These are phyloP conservation scores for Fusarium napiforme DNA, from an alignment of 2,329 filamentous ascomycete genomes.

Conservation along the genomic window DNA sequence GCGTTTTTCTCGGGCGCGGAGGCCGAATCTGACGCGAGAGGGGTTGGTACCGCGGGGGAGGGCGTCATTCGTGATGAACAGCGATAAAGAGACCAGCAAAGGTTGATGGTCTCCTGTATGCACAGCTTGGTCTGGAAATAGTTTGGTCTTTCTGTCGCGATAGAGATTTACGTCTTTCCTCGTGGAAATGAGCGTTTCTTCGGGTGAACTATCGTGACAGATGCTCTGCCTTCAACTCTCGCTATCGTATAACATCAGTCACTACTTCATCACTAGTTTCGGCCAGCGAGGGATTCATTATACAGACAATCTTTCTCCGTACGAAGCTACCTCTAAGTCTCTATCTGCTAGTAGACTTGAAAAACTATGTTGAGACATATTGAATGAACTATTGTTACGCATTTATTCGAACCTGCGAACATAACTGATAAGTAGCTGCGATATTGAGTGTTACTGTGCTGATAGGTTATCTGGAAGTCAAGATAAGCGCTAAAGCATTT, in stretches of 20 bases:
- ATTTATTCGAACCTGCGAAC: no score
- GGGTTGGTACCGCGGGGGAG: background rate
- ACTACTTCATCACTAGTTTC: background rate
- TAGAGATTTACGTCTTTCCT: background rate
- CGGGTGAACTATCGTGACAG: background rate
- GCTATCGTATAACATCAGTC: background rate
- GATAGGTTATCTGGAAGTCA: background rate
- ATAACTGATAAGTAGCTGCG: background rate
- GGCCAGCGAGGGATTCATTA: fast-evolving
- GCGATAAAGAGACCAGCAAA: background rate
- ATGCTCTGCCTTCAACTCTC: background rate
- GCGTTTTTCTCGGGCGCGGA: slow-evolving; percentile 40
- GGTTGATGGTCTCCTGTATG: fast-evolving
- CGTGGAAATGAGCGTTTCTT: background rate
- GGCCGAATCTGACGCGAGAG: slow-evolving; percentile 33
- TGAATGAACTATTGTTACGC: no score
- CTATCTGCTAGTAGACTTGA: no score
- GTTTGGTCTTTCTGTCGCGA: background rate
- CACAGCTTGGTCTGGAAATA: background rate
- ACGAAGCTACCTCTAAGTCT: no score
- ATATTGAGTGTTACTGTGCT: background rate
- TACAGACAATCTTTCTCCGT: fast-evolving
- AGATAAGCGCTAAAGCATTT: slow-evolving; percentile 4
- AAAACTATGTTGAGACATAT: no score
- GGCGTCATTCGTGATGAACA: slow-evolving; percentile 2